These are phyloP conservation scores for Cercospora berteroae DNA, from an alignment of 2,329 filamentous ascomycete species.

Conservation along the genomic window DNA sequence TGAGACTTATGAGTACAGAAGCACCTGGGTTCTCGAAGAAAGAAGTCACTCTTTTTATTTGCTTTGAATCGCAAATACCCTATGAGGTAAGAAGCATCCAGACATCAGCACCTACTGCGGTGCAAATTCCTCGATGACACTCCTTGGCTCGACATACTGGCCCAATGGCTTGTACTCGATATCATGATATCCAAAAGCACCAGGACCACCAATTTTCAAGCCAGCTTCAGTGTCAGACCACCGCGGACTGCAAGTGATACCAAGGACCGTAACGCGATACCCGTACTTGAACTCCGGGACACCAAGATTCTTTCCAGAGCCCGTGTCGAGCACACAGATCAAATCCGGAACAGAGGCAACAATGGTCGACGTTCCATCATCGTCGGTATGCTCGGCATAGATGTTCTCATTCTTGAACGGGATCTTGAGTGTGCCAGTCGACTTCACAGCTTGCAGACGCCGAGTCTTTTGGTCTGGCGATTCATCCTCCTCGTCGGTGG, in stretches of 20 bases:
- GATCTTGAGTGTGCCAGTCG: conserved; percentile 56
- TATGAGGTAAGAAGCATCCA: too few species aligned
- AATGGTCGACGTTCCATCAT: conserved; percentile 41
- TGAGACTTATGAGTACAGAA: too few species aligned
- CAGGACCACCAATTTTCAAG: conserved; percentile 52
- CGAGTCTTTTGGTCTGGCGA: conserved; percentile 30
- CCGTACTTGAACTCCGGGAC: conserved; percentile 58
- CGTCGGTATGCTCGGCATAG: conserved; percentile 48
- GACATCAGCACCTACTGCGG: background rate
- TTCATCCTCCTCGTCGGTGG: conserved; percentile 35
- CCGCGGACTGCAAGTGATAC: conserved; percentile 54
- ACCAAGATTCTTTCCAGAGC: conserved; percentile 51
- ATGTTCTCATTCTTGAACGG: conserved; percentile 76
- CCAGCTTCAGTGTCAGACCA: conserved; percentile 54
- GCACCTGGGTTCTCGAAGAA: too few species aligned
- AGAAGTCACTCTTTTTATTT: too few species aligned
- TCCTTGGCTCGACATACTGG: conserved; percentile 53
- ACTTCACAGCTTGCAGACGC: conserved; percentile 37
- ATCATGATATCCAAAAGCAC: conserved; percentile 48
- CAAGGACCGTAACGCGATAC: conserved; percentile 52
- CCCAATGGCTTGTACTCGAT: conserved; percentile 53
- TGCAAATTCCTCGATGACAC: conserved; percentile 53
- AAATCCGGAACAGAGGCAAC: conserved; percentile 52
- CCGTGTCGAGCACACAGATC: conserved; percentile 50
- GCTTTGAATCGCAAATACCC: too few species aligned